phyloP scores from a whole-genome alignment of 2,329 filamentous ascomycete genomes.

The Westerdykella ornata region DNA sequence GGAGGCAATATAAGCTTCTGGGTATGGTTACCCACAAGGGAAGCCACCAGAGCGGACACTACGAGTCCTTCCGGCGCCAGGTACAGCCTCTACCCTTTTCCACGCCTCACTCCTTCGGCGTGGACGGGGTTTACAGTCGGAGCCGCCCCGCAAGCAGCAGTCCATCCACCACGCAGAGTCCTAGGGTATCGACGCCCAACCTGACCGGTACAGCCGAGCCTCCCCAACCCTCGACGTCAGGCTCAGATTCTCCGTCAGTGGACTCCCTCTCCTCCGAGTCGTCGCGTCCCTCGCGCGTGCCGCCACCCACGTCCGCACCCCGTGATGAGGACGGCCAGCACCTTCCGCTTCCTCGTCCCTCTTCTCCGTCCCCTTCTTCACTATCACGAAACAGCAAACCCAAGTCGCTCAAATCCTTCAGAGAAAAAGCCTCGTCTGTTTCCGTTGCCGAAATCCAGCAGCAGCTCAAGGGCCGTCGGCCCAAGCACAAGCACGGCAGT shows the following conservation, averaged over 20 bases:
- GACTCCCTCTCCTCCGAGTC: constrained; percentile 32
- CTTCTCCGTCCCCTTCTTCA: constrained; percentile 12
- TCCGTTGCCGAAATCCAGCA: constrained; percentile 41
- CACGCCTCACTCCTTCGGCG: constrained; percentile 72
- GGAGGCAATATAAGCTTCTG: constrained; percentile 75
- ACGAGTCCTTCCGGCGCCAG: constrained; percentile 91
- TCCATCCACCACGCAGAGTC: constrained; percentile 45
- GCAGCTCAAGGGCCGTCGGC: constrained; percentile 41
- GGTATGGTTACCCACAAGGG: constrained; percentile 91
- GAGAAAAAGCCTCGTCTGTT: constrained; percentile 28
- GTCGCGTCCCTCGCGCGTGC: constrained; percentile 21
- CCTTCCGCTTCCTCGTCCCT: constrained; percentile 12
- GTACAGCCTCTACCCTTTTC: constrained; percentile 71
- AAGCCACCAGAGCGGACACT: constrained; percentile 92
- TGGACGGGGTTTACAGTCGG: constrained; percentile 63
- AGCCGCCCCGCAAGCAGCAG: constrained; percentile 47
- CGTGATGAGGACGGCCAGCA: constrained; percentile 17
- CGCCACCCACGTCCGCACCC: constrained; percentile 28
- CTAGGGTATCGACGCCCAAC: constrained; percentile 38
- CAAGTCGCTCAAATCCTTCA: constrained; percentile 25
- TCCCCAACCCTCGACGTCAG: constrained; percentile 18
- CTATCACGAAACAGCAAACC: constrained; percentile 14
- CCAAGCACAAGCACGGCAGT: constrained; percentile 51
- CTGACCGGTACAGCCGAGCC: constrained; percentile 19
- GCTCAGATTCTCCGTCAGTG: constrained; percentile 26